A percentile compares a stretch with the other conserved stretches of the same genome.
Evolutionary conservation across 257 asterid species (phyloP).

Genomic region (Apocynum venetum): DNA sequence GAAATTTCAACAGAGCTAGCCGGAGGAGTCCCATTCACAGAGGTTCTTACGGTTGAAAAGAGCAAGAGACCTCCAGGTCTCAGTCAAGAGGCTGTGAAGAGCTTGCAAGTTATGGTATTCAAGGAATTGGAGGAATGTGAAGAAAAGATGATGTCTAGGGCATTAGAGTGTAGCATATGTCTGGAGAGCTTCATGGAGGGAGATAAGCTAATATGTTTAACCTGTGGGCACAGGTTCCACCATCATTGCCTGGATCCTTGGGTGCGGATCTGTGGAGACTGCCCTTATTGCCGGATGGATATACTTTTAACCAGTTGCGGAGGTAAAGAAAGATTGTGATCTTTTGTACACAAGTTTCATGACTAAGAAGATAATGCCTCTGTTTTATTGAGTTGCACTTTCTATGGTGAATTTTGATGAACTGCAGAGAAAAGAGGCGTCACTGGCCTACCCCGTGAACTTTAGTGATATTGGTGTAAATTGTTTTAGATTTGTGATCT

Average conservation of each 20-base stretch:
- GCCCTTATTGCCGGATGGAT: constrained; percentile 82
- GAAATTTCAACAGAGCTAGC: constrained; percentile 45
- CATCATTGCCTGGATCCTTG: constrained; percentile 69
- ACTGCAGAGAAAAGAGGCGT: not conserved
- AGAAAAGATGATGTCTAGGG: constrained; percentile 24
- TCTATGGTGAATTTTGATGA: not conserved
- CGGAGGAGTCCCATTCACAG: constrained; percentile 27
- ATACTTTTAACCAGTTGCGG: constrained; percentile 25
- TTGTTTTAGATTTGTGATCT: not conserved
- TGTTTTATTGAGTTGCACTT: not conserved
- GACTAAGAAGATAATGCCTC: not conserved
- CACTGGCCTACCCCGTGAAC: not conserved
- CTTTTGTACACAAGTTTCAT: not conserved
- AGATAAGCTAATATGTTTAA: constrained; percentile 54
- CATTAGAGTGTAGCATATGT: constrained; percentile 52
- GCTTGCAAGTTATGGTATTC: constrained; percentile 46
- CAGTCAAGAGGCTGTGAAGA: constrained; percentile 46
- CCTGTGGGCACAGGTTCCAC: constrained; percentile 79
- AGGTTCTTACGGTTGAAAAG: constrained; percentile 23
- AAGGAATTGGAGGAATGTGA: constrained; percentile 22
- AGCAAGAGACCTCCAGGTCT: constrained; percentile 70
- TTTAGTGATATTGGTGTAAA: not conserved
- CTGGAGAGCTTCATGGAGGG: constrained; percentile 70
- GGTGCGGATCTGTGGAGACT: constrained; percentile 72
- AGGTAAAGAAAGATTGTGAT: constrained; percentile 13